Evolutionary conservation across 1,139 yeast species (phyloP), one percentile per base, ranked within the genome.

Genomic region (Kodamaea suecica): DNA sequence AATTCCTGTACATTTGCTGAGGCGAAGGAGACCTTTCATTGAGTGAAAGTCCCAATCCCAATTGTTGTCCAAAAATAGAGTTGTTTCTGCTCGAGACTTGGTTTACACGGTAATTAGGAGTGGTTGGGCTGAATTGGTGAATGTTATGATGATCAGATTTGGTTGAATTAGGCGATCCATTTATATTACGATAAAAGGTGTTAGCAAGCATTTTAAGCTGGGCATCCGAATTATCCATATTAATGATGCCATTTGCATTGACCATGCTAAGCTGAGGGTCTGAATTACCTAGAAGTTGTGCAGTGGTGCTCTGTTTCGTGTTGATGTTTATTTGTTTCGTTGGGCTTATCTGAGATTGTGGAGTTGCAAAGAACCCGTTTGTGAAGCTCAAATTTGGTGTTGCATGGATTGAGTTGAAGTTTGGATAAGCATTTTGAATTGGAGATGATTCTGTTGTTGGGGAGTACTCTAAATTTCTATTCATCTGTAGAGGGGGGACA

Each of bases 281-380:
- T 19, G 21, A 19, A 19, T 9, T 6, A 19, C 6, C 21, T 6
- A 19, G 9, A 6, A 6, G 21, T 9, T 19, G n/a, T n/a, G n/a
- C n/a, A n/a, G n/a, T n/a, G n/a, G n/a, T n/a, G n/a, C n/a, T n/a
- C n/a, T n/a, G n/a, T n/a, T n/a, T n/a, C n/a, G n/a, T n/a, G n/a
- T n/a, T 7, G 23, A 20, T 8, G 9, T 20, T 10, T 7, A n/a
- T n/a, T n/a, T n/a, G n/a, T n/a, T 23, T 27, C 13, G 10, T 16
- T 17, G 47, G 44, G 23, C 43, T 38, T 23, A 41, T 21, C 23
- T 39, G 44, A 12, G 47, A 37, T 23, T 30, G 36, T 5, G 45
- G 45, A 7, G 30, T 27, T 4, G 30, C 13, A 17, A 27, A 27
- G 21, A 10, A 27, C 4, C 30, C 30, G 12, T 16, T 17, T 8